A percentile compares a stretch with the other conserved stretches of the same genome.
phyloP scores from a whole-genome alignment of 768 basidiomycete genomes.

The Multifurca ochricompacta region DNA sequence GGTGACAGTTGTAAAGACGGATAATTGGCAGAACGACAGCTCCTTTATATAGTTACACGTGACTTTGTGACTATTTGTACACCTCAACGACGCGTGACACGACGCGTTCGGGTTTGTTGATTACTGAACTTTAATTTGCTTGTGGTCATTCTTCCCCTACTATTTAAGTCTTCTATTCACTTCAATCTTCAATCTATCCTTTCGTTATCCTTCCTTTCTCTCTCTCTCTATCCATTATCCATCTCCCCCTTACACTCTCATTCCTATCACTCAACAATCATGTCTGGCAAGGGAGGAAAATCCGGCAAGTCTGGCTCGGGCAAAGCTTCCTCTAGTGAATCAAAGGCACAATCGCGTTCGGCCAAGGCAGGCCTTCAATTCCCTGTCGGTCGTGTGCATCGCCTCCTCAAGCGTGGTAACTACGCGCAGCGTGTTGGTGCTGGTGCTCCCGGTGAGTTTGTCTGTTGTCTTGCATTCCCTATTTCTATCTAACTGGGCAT shows the following conservation, averaged over 20 bases:
- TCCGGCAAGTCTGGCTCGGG: slow-evolving; percentile 29
- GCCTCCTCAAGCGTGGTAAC: slow-evolving; percentile 79
- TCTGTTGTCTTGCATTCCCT: neutral
- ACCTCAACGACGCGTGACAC: slow-evolving; percentile 18
- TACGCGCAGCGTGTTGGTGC: slow-evolving; percentile 83
- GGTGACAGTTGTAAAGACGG: slow-evolving; percentile 8
- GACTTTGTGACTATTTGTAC: slow-evolving; percentile 25
- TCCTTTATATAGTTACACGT: slow-evolving; percentile 15
- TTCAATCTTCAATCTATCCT: no score
- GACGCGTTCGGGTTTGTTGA: slow-evolving; percentile 33
- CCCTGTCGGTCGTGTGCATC: slow-evolving; percentile 91
- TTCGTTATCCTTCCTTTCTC: neutral
- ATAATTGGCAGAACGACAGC: slow-evolving; percentile 4
- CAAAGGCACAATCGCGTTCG: slow-evolving; percentile 60
- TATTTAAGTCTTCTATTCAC: slow-evolving; percentile 26
- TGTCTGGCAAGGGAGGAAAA: slow-evolving; percentile 51
- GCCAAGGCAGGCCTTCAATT: slow-evolving; percentile 75
- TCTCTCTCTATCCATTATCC: neutral
- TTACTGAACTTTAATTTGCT: slow-evolving; percentile 30
- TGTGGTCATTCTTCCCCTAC: slow-evolving; percentile 1
- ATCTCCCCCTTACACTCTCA: neutral
- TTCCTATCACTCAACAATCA: slow-evolving; percentile 23
- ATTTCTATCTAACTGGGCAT: neutral
- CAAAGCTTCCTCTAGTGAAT: slow-evolving; percentile 34
- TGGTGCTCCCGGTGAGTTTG: slow-evolving; percentile 65